These are phyloP conservation scores for Triglochin maritima DNA, from an alignment of 106 monocot species.

Conservation along the genomic window DNA sequence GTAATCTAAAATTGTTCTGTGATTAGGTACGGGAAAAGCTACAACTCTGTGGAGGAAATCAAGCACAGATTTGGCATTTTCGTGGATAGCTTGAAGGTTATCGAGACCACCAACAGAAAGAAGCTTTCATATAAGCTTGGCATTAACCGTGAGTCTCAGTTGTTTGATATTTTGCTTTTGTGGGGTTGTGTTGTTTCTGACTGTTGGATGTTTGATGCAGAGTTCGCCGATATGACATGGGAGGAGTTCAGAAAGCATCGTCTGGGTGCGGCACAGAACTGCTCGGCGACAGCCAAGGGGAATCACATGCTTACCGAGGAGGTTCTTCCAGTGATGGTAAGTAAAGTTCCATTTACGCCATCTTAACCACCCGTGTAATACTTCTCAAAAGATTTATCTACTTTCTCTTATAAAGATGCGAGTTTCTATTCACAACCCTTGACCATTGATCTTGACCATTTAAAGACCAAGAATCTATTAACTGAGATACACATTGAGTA, in stretches of 20 bases:
- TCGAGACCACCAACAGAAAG: slow-evolving; percentile 44
- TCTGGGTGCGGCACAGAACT: slow-evolving; percentile 82
- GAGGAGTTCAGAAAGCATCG: slow-evolving; percentile 59
- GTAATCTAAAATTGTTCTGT: too few species aligned
- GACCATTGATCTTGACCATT: too few species aligned
- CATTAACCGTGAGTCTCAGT: slow-evolving; percentile 47
- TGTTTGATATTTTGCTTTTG: neutral
- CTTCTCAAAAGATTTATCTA: too few species aligned
- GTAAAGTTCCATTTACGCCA: neutral
- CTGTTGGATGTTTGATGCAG: slow-evolving; percentile 20
- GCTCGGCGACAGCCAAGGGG: slow-evolving; percentile 78
- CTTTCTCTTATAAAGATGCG: too few species aligned
- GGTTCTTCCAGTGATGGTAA: slow-evolving; percentile 55
- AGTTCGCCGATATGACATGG: slow-evolving; percentile 85
- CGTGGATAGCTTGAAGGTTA: slow-evolving; percentile 40
- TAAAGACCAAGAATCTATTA: too few species aligned
- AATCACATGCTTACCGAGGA: slow-evolving; percentile 47
- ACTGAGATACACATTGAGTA: too few species aligned
- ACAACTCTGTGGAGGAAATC: slow-evolving; percentile 51
- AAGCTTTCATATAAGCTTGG: slow-evolving; percentile 55
- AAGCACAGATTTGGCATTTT: slow-evolving; percentile 44
- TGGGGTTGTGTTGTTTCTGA: neutral
- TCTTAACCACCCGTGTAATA: too few species aligned
- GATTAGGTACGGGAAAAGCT: slow-evolving; percentile 58
- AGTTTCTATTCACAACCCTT: too few species aligned